Evolutionary conservation across 208 protist species (phyloP), one percentile per base, ranked within the genome.

Genomic region (Tritrichomonas musculus): DNA sequence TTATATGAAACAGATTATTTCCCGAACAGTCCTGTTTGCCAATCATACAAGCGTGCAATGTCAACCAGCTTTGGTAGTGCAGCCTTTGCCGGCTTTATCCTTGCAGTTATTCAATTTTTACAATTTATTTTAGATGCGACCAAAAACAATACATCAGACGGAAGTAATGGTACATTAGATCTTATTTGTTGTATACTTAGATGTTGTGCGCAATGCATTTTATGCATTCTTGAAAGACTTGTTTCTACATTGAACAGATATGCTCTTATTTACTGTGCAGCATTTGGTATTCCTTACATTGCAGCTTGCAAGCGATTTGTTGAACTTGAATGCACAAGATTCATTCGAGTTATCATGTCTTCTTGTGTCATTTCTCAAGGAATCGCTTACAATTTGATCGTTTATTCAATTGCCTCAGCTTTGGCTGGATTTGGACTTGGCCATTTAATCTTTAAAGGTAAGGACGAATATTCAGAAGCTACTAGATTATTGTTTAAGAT

Each of bases 1-100:
- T 49, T 88, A n/a, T 39, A 88, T 27, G 77, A 57, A 22, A 88
- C 47, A 33, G 77, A 88, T 17, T 88, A 88, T 49, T 88, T 88
- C 77, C 77, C 77, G 39, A 47, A 57, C 1, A 39, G 33, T 36
- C 77, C 77, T 39, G 47, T 88, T 20, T 39, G 5, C 20, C 17
- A 33, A 17, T 88, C 77, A 53, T 88, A 39, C 41, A 88, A 88
- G n/a, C 77, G 77, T 39, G 41, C 77, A 8, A 60, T 88, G 41
- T 57, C 77, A 88, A 88, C 77, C 53, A 57, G 47, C 53, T 88
- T 88, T 36, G 77, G 77, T 5, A 53, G 41, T 60, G 47, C 27
- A 5, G 44, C 77, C 17, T 20, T 60, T 2, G 77, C 77, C 39
- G 77, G 47, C 20, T 57, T 88, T 49, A 27, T 88, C 3, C 41